Percentiles rank a stretch among this genome's conserved stretches.
Evolutionary conservation across 148 eudicot species (phyloP).

Genomic region (Cornus controversa): DNA sequence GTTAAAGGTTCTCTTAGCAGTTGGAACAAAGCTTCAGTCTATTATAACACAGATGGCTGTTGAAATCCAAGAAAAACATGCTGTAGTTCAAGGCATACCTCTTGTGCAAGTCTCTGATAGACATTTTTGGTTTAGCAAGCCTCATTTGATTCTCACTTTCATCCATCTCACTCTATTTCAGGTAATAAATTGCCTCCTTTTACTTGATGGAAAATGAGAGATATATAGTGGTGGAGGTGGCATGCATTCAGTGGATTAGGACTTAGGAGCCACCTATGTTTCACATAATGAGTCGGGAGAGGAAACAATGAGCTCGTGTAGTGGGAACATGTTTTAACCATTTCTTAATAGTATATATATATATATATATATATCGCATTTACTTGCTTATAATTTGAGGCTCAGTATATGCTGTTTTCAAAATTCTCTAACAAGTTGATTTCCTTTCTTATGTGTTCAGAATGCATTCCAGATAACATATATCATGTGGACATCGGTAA

Average conservation of each 20-base stretch:
- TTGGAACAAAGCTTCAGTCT: slow-evolving; percentile 90
- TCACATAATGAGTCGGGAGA: neutral
- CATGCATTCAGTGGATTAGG: neutral
- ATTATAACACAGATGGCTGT: slow-evolving; percentile 85
- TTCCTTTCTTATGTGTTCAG: slow-evolving; percentile 35
- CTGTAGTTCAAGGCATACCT: slow-evolving; percentile 93
- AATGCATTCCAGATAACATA: slow-evolving; percentile 88
- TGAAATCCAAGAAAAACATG: slow-evolving; percentile 85
- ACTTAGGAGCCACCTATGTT: neutral
- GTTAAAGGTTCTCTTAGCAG: slow-evolving; percentile 63
- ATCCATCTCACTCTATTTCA: slow-evolving; percentile 83
- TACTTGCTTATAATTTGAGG: too few species aligned
- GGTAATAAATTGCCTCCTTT: slow-evolving; percentile 31
- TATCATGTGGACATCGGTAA: slow-evolving; percentile 85
- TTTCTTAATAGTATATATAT: too few species aligned
- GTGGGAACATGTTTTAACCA: too few species aligned
- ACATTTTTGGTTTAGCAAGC: slow-evolving; percentile 86
- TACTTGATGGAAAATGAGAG: neutral
- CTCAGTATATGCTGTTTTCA: neutral
- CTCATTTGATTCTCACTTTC: slow-evolving; percentile 63
- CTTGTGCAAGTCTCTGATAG: slow-evolving; percentile 83
- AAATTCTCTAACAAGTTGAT: neutral
- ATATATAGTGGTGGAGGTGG: neutral
- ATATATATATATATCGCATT: too few species aligned
- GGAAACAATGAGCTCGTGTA: too few species aligned